Base-by-base conservation (phyloP, 805 yeast species). In the Nakazawaea wyomingensis region DNA sequence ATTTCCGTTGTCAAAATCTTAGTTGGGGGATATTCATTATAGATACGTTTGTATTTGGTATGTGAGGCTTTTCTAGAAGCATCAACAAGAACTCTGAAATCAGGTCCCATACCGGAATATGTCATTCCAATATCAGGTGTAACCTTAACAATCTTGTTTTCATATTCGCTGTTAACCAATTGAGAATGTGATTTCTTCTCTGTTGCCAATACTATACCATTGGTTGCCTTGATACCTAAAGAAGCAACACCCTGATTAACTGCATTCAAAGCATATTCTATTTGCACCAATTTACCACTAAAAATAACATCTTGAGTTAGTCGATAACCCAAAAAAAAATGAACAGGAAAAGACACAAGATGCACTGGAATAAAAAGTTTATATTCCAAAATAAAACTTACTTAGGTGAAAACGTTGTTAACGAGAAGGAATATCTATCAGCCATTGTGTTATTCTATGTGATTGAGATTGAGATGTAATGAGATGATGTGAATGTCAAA, bases 71-170 rank as follows among this genome's bases (percentile, higher is more conserved):
- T 90, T 55, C 99, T 80, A 9, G 98, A 88, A 62, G 85, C 85
- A 66, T 93, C 98, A 39, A 90, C 88, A 27, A 93, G 74, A 13
- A 93, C 96, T 51, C 99, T 76, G 69, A 85, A 93, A 63, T 93
- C 99, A 18, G 99, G 99, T 20, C 98, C 98, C 98, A 93, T 90
- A 16, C 99, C 99, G 5, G 96, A 76, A 65, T 93, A 93, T 4
- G 95, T 90, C 75, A 93, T 88, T 45, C 97, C 99, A 54, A 91
- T 85, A 60, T 93, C 89, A 29, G 99, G 98, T 4, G 99, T 89
- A 56, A 93, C 77, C 48, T 77, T 65, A 38, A 86, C 83, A 30
- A 93, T 81, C 60, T 93, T 93, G 40, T 83, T 74, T 46, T 85
- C 72, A 39, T 87, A 75, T 39, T 85, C 95, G 28, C 78, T 67